Evolutionary conservation across 306 rosid genomes (phyloP).

Genomic region (Potentilla sterilis): DNA sequence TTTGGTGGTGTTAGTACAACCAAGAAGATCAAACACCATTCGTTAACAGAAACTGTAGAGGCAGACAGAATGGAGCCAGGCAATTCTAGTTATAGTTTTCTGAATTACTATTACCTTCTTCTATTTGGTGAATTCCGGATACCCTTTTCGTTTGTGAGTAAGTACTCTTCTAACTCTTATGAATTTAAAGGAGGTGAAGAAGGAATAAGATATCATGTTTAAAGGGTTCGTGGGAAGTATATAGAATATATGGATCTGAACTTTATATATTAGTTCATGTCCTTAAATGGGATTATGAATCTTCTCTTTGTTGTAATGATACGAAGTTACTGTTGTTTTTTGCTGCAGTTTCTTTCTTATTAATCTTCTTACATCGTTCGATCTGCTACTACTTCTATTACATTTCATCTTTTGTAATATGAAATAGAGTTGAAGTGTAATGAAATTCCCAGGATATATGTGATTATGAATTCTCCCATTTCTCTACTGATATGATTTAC

Average conservation of each 20-base stretch:
- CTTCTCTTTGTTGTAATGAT: neutral
- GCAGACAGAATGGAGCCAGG: constrained; percentile 88
- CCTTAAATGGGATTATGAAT: neutral
- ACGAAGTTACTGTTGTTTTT: constrained; percentile 8
- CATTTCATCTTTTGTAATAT: constrained; percentile 1
- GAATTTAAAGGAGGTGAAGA: neutral
- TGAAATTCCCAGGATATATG: neutral
- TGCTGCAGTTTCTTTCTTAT: neutral
- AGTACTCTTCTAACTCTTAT: neutral
- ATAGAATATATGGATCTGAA: constrained; percentile 9
- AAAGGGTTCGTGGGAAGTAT: constrained; percentile 6
- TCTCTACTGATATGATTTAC: neutral
- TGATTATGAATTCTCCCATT: neutral
- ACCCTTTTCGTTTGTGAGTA: constrained; percentile 5
- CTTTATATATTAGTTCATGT: neutral
- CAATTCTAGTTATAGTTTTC: constrained; percentile 38
- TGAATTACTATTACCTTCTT: constrained; percentile 2
- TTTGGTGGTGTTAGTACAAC: constrained; percentile 15
- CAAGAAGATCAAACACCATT: neutral
- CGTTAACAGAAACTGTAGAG: constrained; percentile 24
- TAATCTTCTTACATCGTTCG: neutral
- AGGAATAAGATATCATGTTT: constrained; percentile 14
- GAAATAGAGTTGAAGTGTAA: constrained; percentile 1
- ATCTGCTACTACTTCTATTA: constrained; percentile 2
- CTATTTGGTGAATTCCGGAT: constrained; percentile 5